Evolutionary conservation across 1,284 basidiomycete genomes (phyloP), one percentile per base, ranked within the genome.

Genomic region (Ustilago tritici): DNA sequence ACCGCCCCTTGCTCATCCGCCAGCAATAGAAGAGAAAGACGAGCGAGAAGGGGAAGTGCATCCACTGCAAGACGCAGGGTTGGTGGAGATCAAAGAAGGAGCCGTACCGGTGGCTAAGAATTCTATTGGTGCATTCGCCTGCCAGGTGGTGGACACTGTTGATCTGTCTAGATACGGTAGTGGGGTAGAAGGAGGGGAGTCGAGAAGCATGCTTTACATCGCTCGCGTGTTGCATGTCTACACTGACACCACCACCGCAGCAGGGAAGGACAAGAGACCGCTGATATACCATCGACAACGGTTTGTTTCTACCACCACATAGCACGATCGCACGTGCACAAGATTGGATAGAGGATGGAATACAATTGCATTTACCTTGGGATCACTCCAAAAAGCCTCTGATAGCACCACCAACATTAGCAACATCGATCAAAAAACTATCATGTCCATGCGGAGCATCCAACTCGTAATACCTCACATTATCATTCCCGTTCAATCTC

Each of bases 361-460:
- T 41, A 41, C 40, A 19, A 1, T 46, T 46, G 43, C 43, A 46
- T 46, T 46, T 28, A 23, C 31, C n/a, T 14, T 23, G 34, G 12
- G 12, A 38, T 38, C 41, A 68, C 41, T 65, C 66, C 41, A 93
- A 86, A 88, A 93, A 94, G 0, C 93, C 93, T 65, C 91, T 88
- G 61, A 94, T 91, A 4, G 93, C 93, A 0, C 92, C 91, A 2
- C 92, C 92, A 1, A 94, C 92, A 68, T 92, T 92, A 64, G 90
- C 89, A 36, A 92, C 90, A 82, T 93, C 93, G 74, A 94, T 88
- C 88, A 99, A 88, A 88, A 99, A 99, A 34, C 95, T 98, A 88
- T 99, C 95, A 71, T 88, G 88, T 12, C 97, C 97, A 93, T 95
- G 98, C 15, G 98, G 95, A 4, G 96, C 95, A 46, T 97, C 95